Evolutionary conservation across 306 rosid genomes (phyloP).

Genomic region (Medicago ruthenica): DNA sequence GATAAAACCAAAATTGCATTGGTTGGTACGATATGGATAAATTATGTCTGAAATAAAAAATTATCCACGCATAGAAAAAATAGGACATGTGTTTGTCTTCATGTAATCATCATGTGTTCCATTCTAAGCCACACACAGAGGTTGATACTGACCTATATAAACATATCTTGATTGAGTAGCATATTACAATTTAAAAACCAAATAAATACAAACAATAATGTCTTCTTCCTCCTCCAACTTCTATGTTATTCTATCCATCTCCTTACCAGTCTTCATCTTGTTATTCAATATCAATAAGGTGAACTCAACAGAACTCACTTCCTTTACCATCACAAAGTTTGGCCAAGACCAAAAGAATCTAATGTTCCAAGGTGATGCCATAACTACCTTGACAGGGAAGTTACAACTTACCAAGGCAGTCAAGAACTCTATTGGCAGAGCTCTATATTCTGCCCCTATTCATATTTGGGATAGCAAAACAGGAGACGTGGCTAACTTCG

Average conservation of each 20-base stretch:
- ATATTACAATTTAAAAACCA: too few species aligned
- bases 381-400: neutral
- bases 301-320: neutral
- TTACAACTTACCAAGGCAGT: neutral
- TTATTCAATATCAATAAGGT: neutral
- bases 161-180: too few species aligned
- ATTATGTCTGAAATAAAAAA: too few species aligned
- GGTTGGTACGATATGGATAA: too few species aligned
- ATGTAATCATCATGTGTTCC: too few species aligned
- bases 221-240: neutral
- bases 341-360: neutral
- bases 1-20: too few species aligned
- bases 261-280: neutral
- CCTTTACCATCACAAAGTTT: neutral
- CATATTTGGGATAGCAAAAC: constrained; percentile 7
- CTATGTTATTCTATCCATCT: neutral
- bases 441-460: neutral
- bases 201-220: neutral
- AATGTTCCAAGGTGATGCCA: neutral
- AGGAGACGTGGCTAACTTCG: neutral
- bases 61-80: too few species aligned
- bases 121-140: too few species aligned
- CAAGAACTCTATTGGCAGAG: neutral
- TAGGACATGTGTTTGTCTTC: too few species aligned
- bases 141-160: too few species aligned